Percentiles rank a stretch among this genome's conserved stretches.
phyloP scores from a whole-genome alignment of 2,329 filamentous ascomycete species.

The Dothistroma septosporum region DNA sequence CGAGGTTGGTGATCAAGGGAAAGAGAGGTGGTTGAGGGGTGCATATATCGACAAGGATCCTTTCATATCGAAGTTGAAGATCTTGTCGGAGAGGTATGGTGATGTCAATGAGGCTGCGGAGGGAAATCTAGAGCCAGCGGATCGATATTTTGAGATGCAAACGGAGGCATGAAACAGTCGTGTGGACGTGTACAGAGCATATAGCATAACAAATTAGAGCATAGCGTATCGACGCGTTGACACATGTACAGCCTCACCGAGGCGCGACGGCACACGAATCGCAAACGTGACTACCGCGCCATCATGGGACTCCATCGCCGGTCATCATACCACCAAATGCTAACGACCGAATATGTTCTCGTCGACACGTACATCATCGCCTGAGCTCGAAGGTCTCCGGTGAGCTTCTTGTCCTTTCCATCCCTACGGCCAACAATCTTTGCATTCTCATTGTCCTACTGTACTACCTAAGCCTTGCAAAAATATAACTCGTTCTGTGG shows the following conservation, averaged over 20 bases:
- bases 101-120: not conserved
- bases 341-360: no score
- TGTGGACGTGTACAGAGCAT: no score
- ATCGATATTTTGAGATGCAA: not conserved
- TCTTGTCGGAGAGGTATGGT: slow-evolving; percentile 17
- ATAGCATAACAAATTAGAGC: no score
- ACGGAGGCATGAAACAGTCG: not conserved
- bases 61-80: slow-evolving; percentile 41
- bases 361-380: not conserved
- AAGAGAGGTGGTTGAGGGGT: slow-evolving; percentile 75
- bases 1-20: slow-evolving; percentile 56
- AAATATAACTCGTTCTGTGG: not conserved
- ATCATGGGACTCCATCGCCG: no score
- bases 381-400: not conserved
- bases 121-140: not conserved
- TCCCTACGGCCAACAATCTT: not conserved
- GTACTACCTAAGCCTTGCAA: not conserved
- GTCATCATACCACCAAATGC: no score
- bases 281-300: no score
- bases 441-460: not conserved
- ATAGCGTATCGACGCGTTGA: no score
- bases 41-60: slow-evolving; percentile 72
- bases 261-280: no score
- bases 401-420: not conserved
- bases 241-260: no score